A percentile compares a stretch with the other conserved stretches of the same genome.
These are phyloP conservation scores for Scedosporium dehoogii DNA, from an alignment of 2,329 filamentous ascomycete species.

Conservation along the genomic window DNA sequence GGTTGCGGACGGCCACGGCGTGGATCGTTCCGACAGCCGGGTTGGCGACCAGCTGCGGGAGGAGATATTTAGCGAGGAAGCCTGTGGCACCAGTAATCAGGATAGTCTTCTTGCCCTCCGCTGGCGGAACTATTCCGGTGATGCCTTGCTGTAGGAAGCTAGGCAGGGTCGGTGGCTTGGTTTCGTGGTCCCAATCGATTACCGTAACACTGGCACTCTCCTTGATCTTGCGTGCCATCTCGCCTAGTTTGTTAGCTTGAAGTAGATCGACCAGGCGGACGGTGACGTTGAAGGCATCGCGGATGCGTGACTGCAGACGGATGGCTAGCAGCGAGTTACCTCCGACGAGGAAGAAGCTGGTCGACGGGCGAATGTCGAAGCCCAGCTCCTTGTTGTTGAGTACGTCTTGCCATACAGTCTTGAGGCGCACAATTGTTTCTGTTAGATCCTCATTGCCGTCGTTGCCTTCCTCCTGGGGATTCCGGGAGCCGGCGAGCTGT, in stretches of 20 bases:
- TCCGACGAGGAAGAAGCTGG: constrained; percentile 31
- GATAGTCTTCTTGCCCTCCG: no score
- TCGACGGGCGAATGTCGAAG: constrained; percentile 8
- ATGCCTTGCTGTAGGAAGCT: no score
- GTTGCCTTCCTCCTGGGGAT: not conserved
- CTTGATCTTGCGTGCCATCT: not conserved
- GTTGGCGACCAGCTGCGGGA: no score
- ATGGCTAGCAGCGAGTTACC: constrained; percentile 31
- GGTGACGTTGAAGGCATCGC: constrained; percentile 17
- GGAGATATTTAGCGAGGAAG: no score
- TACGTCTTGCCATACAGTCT: not conserved
- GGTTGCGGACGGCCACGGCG: no score
- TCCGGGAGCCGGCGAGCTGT: not conserved
- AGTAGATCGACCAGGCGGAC: constrained; percentile 10
- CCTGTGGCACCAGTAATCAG: no score
- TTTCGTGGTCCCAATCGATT: not conserved
- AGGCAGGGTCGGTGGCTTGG: not conserved
- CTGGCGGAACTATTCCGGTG: no score
- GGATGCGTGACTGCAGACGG: constrained; percentile 24
- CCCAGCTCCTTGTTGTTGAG: not conserved
- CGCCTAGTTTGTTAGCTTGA: not conserved
- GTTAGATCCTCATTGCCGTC: not conserved
- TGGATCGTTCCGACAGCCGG: no score
- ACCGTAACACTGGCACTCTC: not conserved
- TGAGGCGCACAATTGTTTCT: not conserved